Base-by-base conservation (phyloP, 2,329 filamentous ascomycete genomes). In the Blastomyces parvus region DNA sequence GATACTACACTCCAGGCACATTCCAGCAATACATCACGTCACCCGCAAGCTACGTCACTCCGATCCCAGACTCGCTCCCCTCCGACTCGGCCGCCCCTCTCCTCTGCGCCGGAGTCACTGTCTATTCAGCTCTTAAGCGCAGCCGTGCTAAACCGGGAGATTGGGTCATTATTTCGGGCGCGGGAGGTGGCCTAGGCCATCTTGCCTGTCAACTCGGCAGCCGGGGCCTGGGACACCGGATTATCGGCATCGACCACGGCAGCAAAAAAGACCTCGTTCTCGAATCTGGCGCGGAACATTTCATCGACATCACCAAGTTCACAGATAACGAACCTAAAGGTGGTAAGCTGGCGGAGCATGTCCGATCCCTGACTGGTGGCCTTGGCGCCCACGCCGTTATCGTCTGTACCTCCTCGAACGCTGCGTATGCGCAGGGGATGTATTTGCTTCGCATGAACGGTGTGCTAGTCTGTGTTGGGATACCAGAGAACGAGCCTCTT, bases 1-100 rank as follows among this genome's bases (percentile, higher is more conserved):
- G 87, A 5, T 89, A 88, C 75, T 87, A 84, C 71, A 84, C 82
- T 0, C 86, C 86, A 0, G 87, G 87, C 46, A 89, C 86, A n/a
- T 89, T 89, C 71, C 87, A 89, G 71, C 85, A 88, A 74, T 89
- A 88, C 69, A 82, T 82, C 22, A 71, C 87, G 19, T 82, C 81
- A 0, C 84, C 85, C 11, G 86, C 86, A 2, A 82, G 83, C 74
- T 89, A 89, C 71, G 86, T 88, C 1, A 89, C 87, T 0, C 85
- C 85, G 1, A 88, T 89, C 67, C 87, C 87, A 1, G 85, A 87
- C 4, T 75, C 72, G 3, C 74, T 89, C 22, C 73, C 80, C 52
- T 85, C 83, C 11, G 85, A 83, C 60, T 78, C 80, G 30, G 87
- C 87, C 0, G 87, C 87, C 1, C 87, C 86, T 0, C 81, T 89